A percentile compares a stretch with the other conserved stretches of the same genome.
Conservation (phyloP, 1,284 basidiomycete genomes). For the Ceratobasidium sp. region DNA sequence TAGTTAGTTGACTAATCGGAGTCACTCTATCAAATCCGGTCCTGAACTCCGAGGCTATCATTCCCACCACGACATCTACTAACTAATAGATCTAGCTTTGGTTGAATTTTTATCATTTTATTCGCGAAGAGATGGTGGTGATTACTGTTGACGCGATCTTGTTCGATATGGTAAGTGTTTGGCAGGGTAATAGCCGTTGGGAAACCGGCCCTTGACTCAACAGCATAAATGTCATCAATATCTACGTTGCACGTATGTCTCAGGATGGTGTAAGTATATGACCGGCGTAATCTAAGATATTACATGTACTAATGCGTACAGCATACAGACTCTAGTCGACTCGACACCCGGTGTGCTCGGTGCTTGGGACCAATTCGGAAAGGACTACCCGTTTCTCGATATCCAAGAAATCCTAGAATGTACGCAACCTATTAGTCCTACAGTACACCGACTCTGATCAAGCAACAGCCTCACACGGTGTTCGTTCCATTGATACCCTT, state of each 20-base stretch:
- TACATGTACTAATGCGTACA: neutral
- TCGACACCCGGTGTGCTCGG: constrained; percentile 76
- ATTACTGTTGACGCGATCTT: constrained; percentile 42
- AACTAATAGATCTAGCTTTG: constrained; percentile 23
- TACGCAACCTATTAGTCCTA: constrained; percentile 57
- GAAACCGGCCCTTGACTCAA: neutral
- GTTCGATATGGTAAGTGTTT: constrained; percentile 45
- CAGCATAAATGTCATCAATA: neutral
- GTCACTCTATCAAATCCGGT: neutral
- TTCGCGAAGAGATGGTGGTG: constrained; percentile 25
- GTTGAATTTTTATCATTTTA: constrained; percentile 21
- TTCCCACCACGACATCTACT: neutral
- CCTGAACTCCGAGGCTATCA: neutral
- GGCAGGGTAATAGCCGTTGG: neutral
- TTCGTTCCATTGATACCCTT: constrained; percentile 78
- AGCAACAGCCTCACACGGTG: constrained; percentile 74
- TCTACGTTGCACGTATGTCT: neutral
- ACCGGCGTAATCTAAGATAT: neutral
- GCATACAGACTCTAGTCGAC: constrained; percentile 69
- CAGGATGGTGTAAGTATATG: constrained; percentile 28
- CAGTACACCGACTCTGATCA: neutral
- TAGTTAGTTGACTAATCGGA: constrained; percentile 22
- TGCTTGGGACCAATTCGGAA: constrained; percentile 73
- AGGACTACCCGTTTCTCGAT: constrained; percentile 68
- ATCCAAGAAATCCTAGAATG: constrained; percentile 52